Evolutionary conservation across 108 stramenopile genomes (phyloP).

Genomic region (Skeletonema potamos): DNA sequence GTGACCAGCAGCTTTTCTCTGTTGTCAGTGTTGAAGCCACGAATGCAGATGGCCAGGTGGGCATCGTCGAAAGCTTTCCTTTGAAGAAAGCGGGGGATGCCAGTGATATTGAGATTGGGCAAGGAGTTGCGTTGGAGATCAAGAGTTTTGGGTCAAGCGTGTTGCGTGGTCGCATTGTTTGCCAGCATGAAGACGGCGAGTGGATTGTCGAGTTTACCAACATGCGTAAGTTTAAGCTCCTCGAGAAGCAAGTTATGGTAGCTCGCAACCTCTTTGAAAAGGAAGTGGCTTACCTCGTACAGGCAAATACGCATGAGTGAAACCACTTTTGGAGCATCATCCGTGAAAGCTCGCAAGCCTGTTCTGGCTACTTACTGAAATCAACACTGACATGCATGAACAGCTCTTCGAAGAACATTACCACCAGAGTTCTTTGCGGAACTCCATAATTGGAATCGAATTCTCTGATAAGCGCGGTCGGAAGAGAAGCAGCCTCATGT

Average conservation of each 20-base stretch:
- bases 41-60: conserved; percentile 37
- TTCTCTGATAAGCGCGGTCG: not conserved
- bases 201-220: not conserved
- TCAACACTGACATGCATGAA: not conserved
- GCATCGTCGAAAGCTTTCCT: not conserved
- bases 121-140: conserved; percentile 9
- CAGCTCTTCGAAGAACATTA: not conserved
- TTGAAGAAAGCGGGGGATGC: not conserved
- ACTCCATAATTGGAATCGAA: not conserved
- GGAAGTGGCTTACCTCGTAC: not conserved
- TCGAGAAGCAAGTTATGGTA: not conserved
- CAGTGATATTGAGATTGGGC: not conserved
- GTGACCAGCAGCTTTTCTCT: not conserved
- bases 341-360: not conserved
- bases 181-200: not conserved
- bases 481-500: not conserved
- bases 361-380: not conserved
- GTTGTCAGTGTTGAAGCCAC: conserved; percentile 5
- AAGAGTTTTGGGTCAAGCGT: conserved; percentile 3
- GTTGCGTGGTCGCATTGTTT: not conserved
- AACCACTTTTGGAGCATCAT: not conserved
- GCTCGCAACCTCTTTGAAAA: not conserved
- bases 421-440: not conserved
- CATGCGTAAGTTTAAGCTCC: not conserved
- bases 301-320: not conserved